Conservation (phyloP, 2,329 filamentous ascomycete species). For the Fusarium clavum region DNA sequence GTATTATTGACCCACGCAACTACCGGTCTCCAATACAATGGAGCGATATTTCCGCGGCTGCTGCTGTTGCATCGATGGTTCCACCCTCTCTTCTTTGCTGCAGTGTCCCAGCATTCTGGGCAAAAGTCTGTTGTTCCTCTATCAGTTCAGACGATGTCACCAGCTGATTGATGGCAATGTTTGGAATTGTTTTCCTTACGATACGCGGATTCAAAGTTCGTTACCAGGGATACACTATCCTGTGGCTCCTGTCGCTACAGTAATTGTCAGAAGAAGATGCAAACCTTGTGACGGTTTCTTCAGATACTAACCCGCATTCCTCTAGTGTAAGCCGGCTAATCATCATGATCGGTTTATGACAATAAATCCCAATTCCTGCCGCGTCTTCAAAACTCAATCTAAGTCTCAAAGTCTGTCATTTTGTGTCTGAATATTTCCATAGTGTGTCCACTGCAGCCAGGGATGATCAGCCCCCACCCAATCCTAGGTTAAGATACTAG, state of each 20-base stretch:
- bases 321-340: neutral
- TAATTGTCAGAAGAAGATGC: neutral
- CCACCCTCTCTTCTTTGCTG: constrained; percentile 9
- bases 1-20: neutral
- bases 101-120: neutral
- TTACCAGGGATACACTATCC: constrained; percentile 11
- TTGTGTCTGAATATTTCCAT: neutral
- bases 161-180: neutral
- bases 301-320: constrained; percentile 24
- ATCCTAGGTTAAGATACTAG: constrained; percentile 12
- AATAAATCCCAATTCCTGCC: constrained; percentile 25
- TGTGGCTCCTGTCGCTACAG: constrained; percentile 4
- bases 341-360: constrained; percentile 3
- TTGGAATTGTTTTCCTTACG: neutral
- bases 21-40: constrained; percentile 22
- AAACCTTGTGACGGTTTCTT: constrained; percentile 1
- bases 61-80: constrained; percentile 11
- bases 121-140: neutral
- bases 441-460: constrained; percentile 9
- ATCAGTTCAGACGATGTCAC: constrained; percentile 8
- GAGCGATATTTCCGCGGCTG: constrained; percentile 4
- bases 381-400: constrained; percentile 12
- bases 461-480: constrained; percentile 27
- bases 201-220: neutral
- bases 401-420: constrained; percentile 6